Evolutionary conservation across 495 filamentous ascomycete genomes (phyloP).

Genomic region (Aspergillus steynii): DNA sequence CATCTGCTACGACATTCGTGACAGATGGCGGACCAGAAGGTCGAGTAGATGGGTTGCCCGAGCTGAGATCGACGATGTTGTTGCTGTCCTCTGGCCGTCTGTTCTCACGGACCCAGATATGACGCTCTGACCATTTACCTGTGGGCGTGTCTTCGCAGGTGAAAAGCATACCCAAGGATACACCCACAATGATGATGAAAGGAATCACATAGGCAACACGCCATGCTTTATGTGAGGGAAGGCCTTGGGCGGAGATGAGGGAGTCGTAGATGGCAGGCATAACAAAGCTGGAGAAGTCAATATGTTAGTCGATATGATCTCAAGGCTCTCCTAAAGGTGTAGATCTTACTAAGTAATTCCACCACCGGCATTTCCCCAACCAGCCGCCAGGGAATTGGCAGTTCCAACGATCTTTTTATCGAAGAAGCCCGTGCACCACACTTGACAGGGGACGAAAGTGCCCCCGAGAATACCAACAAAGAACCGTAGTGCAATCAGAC

Average conservation of each 20-base stretch:
- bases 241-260: slow-evolving; percentile 58
- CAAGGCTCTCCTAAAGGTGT: neutral
- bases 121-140: slow-evolving; percentile 78
- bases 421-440: slow-evolving; percentile 94
- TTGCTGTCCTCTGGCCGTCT: slow-evolving; percentile 33
- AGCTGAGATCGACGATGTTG: slow-evolving; percentile 55
- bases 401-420: slow-evolving; percentile 94
- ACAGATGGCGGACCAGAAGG: slow-evolving; percentile 35
- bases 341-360: slow-evolving; percentile 66
- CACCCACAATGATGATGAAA: slow-evolving; percentile 68
- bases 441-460: slow-evolving; percentile 90
- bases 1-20: slow-evolving; percentile 44
- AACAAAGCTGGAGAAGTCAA: slow-evolving; percentile 62
- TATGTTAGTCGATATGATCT: neutral
- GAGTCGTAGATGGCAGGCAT: slow-evolving; percentile 93
- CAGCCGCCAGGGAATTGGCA: slow-evolving; percentile 83
- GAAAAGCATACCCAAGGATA: slow-evolving; percentile 68
- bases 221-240: slow-evolving; percentile 72
- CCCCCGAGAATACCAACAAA: slow-evolving; percentile 93
- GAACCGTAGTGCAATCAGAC: slow-evolving; percentile 79
- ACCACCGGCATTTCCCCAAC: slow-evolving; percentile 87
- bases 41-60: slow-evolving; percentile 33
- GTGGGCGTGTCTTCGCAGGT: slow-evolving; percentile 83
- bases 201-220: slow-evolving; percentile 82
- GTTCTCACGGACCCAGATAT: slow-evolving; percentile 40